phyloP scores from a whole-genome alignment of 2,329 filamentous ascomycete genomes.

The Macrophomina phaseolina region DNA sequence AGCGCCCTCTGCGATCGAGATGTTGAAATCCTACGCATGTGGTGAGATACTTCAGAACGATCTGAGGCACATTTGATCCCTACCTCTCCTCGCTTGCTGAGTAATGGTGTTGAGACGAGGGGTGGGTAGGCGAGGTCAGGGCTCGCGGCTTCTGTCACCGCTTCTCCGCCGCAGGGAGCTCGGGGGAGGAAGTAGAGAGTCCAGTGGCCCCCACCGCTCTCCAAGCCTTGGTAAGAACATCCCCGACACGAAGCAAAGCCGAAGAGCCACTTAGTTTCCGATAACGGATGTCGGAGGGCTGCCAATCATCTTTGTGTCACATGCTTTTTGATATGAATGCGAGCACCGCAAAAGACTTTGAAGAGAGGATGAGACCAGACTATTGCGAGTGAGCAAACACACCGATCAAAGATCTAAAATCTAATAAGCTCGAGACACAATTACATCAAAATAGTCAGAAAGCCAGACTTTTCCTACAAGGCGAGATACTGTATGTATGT shows the following conservation, averaged over 20 bases:
- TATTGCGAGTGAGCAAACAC: no score
- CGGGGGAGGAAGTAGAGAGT: neutral
- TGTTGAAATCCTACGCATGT: neutral
- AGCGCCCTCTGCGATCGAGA: neutral
- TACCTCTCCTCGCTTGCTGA: no score
- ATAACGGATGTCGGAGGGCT: neutral
- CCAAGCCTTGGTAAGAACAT: neutral
- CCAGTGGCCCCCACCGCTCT: neutral
- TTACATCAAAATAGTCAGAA: no score
- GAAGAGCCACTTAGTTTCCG: neutral
- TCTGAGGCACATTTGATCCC: neutral
- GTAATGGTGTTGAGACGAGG: neutral
- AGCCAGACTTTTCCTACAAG: no score
- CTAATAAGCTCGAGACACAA: no score
- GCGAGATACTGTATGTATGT: no score
- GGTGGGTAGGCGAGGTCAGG: neutral
- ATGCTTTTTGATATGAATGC: no score
- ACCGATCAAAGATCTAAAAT: no score
- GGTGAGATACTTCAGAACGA: neutral
- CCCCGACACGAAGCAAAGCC: neutral
- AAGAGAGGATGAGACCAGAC: no score
- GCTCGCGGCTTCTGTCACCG: neutral
- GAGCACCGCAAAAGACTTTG: no score
- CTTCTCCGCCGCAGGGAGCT: neutral
- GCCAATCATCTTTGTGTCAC: no score